A percentile compares a stretch with the other conserved stretches of the same genome.
Evolutionary conservation across 2,329 filamentous ascomycete genomes (phyloP).

Genomic region (Zymoseptoria tritici): DNA sequence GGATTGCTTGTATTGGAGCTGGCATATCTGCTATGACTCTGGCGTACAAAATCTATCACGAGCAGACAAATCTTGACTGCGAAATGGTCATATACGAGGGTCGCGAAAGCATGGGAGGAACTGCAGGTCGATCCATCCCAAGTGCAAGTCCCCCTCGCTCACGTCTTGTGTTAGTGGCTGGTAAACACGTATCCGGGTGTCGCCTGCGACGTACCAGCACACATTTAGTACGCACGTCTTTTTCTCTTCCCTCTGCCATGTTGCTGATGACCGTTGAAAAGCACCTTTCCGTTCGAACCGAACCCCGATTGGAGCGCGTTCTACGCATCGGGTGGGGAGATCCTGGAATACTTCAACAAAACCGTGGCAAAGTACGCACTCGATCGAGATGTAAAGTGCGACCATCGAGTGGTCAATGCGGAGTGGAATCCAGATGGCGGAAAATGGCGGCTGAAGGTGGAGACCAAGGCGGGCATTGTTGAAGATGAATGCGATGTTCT

Average conservation of each 20-base stretch:
- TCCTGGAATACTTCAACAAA: slow-evolving; percentile 35
- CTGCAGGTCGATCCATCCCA: slow-evolving; percentile 6
- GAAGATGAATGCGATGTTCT: slow-evolving; percentile 31
- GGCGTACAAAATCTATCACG: slow-evolving; percentile 36
- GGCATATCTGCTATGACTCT: slow-evolving; percentile 33
- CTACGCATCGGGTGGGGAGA: slow-evolving; percentile 36
- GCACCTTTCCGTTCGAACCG: slow-evolving; percentile 35
- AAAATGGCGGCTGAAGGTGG: slow-evolving; percentile 32
- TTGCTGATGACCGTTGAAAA: neutral
- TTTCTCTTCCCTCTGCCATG: slow-evolving; percentile 25
- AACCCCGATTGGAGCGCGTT: slow-evolving; percentile 39
- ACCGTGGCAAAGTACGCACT: slow-evolving; percentile 35
- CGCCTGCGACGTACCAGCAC: slow-evolving; percentile 34
- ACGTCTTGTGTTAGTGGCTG: slow-evolving; percentile 12
- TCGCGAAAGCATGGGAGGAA: slow-evolving; percentile 34
- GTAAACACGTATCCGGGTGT: slow-evolving; percentile 39
- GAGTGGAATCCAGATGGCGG: slow-evolving; percentile 29
- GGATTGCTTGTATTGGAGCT: slow-evolving; percentile 28
- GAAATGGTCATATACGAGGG: slow-evolving; percentile 39
- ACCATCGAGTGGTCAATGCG: slow-evolving; percentile 31
- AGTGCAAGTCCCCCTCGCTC: too few species aligned
- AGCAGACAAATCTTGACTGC: slow-evolving; percentile 25
- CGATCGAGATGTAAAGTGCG: slow-evolving; percentile 33
- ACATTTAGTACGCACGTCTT: slow-evolving; percentile 34
- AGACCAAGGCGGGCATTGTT: slow-evolving; percentile 21